Evolutionary conservation across 2,329 filamentous ascomycete species (phyloP), one percentile per base, ranked within the genome.

Genomic region (Hypocreales sp.): DNA sequence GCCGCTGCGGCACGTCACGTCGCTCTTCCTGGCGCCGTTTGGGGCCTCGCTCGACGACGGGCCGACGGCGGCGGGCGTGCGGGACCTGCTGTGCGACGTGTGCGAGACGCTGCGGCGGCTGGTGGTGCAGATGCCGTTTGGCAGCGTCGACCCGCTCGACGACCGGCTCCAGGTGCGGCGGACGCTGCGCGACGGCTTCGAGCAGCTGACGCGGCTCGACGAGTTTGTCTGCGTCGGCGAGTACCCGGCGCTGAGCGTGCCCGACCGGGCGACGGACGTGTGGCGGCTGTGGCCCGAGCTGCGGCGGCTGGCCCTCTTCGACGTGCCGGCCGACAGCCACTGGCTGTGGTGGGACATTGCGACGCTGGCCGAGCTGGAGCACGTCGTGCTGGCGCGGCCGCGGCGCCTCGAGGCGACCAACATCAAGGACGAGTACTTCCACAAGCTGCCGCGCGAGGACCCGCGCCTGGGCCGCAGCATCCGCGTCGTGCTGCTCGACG

Each of bases 201-300:
- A 47, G 35, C 40, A 49, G 24, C 50, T 67, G 0, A 42, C 49
- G 21, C 42, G 36, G 18, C 44, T 67, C 7, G 56, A 66, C 31
- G 59, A 65, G 35, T 60, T 67, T 30, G 54, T 57, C 22, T 60
- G 55, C 37, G 46, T 62, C 13, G 50, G 48, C 7, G 59, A 64
- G 26, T 61, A 64, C 33, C 50, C 61, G 5, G 48, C 46, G n/a
- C 37, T 64, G 30, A 46, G 44, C 25, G 33, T 51, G 16, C 33
- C 40, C 2, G 41, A 50, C 18, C 43, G 45, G 15, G 36, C 47
- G 12, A 47, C 47, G 8, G 49, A 55, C 27, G 38, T 60, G 4
- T 64, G 60, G 61, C 44, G 44, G 19, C 29, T 49, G 8, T 64
- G 58, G 56, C 52, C 51, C 7, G 45, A 50, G 5, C 44, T 66